Evolutionary conservation across 78 protist genomes (phyloP), one percentile per base, ranked within the genome.

Genomic region (Speleostelium caveatum): DNA sequence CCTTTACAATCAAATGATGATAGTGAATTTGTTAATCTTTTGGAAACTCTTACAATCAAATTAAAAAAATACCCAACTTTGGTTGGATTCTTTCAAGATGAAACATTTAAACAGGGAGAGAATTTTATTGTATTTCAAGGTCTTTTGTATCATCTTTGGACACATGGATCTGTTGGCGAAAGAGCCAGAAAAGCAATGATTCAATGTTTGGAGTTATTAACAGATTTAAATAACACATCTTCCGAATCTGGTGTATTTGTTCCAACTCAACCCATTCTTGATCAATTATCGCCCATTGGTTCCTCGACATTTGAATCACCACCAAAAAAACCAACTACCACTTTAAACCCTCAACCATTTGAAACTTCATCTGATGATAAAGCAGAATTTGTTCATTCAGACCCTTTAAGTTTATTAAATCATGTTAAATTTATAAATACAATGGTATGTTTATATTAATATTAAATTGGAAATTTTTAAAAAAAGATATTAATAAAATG

Each of bases 111-210:
- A 39, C 68, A 67, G 19, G 90, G 90, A 30, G 90, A 49, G 16
- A 51, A 55, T n/a, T 83, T 83, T 39, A 69, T 83, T 28, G 90
- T 83, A 12, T 83, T 38, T 69, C 90, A 83, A 69, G 90, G 90
- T 56, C 41, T 83, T 24, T 62, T 83, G 22, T 24, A 63, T 38
- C 76, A 83, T 39, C 24, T 83, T 17, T 83, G 90, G 90, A 83
- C 76, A 2, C 67, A 35, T 26, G 90, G 90, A 17, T 56, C 79
- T 21, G 55, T 83, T 42, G 90, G 90, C 42, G 90, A 83, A 69
- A 42, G 90, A 35, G 90, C 90, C 19, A 39, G 90, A 35, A 83
- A 83, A 42, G 68, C 90, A 49, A 67, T 83, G 90, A 69, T 83
- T 17, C 80, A 83, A 41, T 83, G 90, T 83, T 56, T 83, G 6